A percentile compares a stretch with the other conserved stretches of the same genome.
Evolutionary conservation across 1,139 yeast species (phyloP).

Genomic region (Nematodospora anomalae): DNA sequence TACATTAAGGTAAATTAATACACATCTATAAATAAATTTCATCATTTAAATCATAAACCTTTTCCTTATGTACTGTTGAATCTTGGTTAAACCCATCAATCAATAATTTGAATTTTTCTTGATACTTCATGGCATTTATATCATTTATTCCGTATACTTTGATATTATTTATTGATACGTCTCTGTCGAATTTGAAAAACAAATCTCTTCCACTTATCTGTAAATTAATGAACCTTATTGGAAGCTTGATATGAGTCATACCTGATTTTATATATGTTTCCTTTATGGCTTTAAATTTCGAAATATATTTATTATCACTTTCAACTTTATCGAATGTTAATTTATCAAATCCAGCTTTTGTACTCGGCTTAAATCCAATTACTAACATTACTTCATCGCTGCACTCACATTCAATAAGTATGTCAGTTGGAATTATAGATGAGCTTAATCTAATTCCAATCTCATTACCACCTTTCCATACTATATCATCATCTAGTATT

Average conservation of each 20-base stretch:
- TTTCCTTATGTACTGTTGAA: slow-evolving; percentile 10
- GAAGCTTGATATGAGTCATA: slow-evolving; percentile 33
- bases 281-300: slow-evolving; percentile 35
- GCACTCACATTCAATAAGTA: slow-evolving; percentile 26
- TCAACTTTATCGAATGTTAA: slow-evolving; percentile 7
- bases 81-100: slow-evolving; percentile 20
- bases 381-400: slow-evolving; percentile 13
- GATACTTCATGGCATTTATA: slow-evolving; percentile 27
- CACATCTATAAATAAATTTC: slow-evolving; percentile 11
- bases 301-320: slow-evolving; percentile 25
- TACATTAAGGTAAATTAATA: no score
- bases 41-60: slow-evolving; percentile 15
- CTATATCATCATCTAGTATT: slow-evolving; percentile 34
- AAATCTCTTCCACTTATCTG: slow-evolving; percentile 36
- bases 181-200: slow-evolving; percentile 29
- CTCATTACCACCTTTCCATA: slow-evolving; percentile 39
- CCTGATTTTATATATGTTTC: slow-evolving; percentile 20
- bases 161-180: slow-evolving; percentile 21
- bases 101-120: slow-evolving; percentile 25
- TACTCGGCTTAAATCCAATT: slow-evolving; percentile 34
- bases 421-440: slow-evolving; percentile 38
- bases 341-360: slow-evolving; percentile 10
- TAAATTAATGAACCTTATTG: slow-evolving; percentile 35
- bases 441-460: slow-evolving; percentile 38
- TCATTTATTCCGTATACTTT: slow-evolving; percentile 44